These are phyloP conservation scores for Myrica gale DNA, from an alignment of 306 rosid genomes.

Conservation along the genomic window DNA sequence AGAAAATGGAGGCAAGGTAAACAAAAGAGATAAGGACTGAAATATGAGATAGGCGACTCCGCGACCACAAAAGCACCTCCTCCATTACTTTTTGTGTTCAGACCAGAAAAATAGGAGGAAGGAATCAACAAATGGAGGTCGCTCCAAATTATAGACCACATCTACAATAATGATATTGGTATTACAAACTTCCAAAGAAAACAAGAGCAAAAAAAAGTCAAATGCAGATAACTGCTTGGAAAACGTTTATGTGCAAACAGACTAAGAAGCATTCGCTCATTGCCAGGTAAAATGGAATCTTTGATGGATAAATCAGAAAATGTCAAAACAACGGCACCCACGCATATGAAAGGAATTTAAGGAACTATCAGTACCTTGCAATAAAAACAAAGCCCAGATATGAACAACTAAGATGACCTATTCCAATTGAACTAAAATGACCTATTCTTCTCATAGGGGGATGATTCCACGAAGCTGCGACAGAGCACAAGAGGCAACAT, in stretches of 20 bases:
- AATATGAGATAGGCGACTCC: background rate
- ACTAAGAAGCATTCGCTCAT: background rate
- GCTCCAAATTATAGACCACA: background rate
- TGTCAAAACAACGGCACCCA: background rate
- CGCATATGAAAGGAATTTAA: background rate
- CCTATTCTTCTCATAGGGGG: too few relatives aligned
- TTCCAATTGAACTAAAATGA: background rate
- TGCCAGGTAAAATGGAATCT: background rate
- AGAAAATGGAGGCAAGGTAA: background rate
- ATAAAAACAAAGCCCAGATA: background rate
- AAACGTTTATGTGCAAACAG: background rate
- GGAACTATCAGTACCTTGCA: background rate
- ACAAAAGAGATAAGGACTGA: background rate
- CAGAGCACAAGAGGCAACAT: background rate
- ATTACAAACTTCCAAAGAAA: background rate
- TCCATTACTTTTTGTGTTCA: background rate
- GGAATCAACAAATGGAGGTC: background rate
- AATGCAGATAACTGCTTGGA: background rate
- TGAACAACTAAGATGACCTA: background rate
- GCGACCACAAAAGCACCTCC: background rate
- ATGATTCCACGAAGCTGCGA: too few relatives aligned
- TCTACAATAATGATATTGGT: background rate
- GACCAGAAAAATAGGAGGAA: background rate
- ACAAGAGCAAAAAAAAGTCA: background rate
- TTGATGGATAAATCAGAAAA: background rate